phyloP scores from a whole-genome alignment of 192 early-diverging fungal species.

The Dispira simplex region DNA sequence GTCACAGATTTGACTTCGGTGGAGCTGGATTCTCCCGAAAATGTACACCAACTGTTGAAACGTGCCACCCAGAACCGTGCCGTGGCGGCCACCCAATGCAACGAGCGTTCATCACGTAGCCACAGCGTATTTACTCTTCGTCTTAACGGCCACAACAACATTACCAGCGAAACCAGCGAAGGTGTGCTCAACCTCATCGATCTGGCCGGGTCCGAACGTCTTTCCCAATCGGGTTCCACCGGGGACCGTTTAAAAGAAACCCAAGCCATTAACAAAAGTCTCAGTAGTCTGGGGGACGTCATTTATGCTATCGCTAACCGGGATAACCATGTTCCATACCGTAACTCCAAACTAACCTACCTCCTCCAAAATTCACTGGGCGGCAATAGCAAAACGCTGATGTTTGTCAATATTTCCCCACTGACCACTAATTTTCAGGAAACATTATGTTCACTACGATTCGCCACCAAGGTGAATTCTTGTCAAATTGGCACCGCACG shows the following conservation, averaged over 20 bases:
- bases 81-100: slow-evolving; percentile 82
- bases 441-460: slow-evolving; percentile 79
- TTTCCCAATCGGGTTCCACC: slow-evolving; percentile 63
- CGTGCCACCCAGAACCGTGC: slow-evolving; percentile 73
- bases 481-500: slow-evolving; percentile 76
- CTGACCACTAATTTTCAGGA: slow-evolving; percentile 60
- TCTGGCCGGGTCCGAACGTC: slow-evolving; percentile 84
- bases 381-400: slow-evolving; percentile 92
- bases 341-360: slow-evolving; percentile 76
- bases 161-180: slow-evolving; percentile 51
- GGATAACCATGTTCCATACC: slow-evolving; percentile 74
- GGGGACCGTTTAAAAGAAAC: slow-evolving; percentile 86
- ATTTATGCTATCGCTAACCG: slow-evolving; percentile 70
- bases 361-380: slow-evolving; percentile 44
- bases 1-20: slow-evolving; percentile 66
- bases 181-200: slow-evolving; percentile 89
- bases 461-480: slow-evolving; percentile 91
- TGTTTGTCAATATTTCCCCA: slow-evolving; percentile 98
- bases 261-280: slow-evolving; percentile 90
- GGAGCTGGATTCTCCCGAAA: slow-evolving; percentile 48
- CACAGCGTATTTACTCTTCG: slow-evolving; percentile 88
- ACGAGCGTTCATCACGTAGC: slow-evolving; percentile 83
- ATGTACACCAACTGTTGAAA: slow-evolving; percentile 53
- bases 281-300: slow-evolving; percentile 81
- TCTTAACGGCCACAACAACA: slow-evolving; percentile 51